phyloP scores from a whole-genome alignment of 2,329 filamentous ascomycete genomes.

The Neopestalotiopsis rosae region DNA sequence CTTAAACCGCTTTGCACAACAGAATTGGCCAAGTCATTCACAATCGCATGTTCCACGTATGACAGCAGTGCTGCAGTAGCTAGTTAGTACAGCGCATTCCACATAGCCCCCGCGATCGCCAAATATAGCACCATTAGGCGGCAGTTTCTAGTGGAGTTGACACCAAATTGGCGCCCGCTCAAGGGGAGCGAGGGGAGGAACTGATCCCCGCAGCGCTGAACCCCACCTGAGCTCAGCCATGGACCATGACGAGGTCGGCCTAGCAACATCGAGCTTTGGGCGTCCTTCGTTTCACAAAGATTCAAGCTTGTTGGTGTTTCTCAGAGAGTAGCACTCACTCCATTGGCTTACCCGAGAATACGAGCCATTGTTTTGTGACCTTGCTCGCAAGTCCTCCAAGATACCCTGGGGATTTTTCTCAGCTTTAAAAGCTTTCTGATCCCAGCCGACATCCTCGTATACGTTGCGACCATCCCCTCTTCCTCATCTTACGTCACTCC shows the following conservation, averaged over 20 bases:
- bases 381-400: neutral
- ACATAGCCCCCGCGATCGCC: neutral
- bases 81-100: neutral
- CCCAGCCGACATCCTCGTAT: neutral
- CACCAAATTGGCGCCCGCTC: neutral
- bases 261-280: neutral
- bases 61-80: neutral
- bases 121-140: neutral
- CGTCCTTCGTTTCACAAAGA: neutral
- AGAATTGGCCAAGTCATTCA: neutral
- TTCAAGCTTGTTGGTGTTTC: neutral
- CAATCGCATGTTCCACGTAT: neutral
- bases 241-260: neutral
- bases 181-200: neutral
- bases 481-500: slow-evolving; percentile 15
- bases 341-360: neutral
- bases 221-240: slow-evolving; percentile 10
- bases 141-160: neutral
- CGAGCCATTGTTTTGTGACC: neutral
- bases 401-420: neutral
- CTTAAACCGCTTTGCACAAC: neutral
- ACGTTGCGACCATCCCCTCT: neutral
- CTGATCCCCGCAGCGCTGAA: neutral
- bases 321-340: neutral
- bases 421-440: neutral